phyloP scores from a whole-genome alignment of 805 yeast species.

The Lachancea kluyveri region DNA sequence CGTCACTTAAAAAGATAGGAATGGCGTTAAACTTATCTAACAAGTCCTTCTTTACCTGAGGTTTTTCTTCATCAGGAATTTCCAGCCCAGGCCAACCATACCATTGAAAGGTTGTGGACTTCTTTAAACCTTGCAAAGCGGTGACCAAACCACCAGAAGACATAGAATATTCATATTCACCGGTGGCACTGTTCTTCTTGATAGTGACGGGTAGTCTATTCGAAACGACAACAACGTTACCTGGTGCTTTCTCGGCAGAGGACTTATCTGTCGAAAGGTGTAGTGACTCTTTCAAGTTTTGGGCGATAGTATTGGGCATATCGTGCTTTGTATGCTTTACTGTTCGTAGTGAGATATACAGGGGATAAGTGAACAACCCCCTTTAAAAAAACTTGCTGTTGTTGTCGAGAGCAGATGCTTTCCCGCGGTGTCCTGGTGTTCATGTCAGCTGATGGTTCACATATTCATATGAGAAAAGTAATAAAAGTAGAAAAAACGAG shows the following conservation, averaged over 20 bases:
- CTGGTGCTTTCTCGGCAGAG: slow-evolving; percentile 30
- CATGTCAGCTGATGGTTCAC: no score
- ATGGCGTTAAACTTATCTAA: slow-evolving; percentile 76
- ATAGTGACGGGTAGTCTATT: slow-evolving; percentile 95
- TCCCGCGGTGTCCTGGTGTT: no score
- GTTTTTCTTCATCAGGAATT: slow-evolving; percentile 71
- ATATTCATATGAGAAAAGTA: no score
- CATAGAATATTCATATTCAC: slow-evolving; percentile 77
- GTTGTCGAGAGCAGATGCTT: no score
- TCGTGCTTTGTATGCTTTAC: no score
- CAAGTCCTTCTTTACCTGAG: slow-evolving; percentile 61
- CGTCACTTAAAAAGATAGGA: slow-evolving; percentile 83
- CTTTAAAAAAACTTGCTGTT: no score
- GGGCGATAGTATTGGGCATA: no score
- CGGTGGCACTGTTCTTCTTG: slow-evolving; percentile 47
- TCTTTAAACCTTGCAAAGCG: slow-evolving; percentile 86
- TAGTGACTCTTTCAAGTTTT: no score
- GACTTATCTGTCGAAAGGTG: no score
- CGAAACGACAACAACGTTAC: slow-evolving; percentile 85
- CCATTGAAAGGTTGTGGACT: slow-evolving; percentile 85
- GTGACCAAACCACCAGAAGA: slow-evolving; percentile 97
- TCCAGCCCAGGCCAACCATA: slow-evolving; percentile 97
- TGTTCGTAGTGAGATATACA: no score
- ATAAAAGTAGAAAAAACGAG: no score
- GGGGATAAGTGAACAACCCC: no score